phyloP scores from a whole-genome alignment of 1,284 basidiomycete species.

The Vanrija sp. region DNA sequence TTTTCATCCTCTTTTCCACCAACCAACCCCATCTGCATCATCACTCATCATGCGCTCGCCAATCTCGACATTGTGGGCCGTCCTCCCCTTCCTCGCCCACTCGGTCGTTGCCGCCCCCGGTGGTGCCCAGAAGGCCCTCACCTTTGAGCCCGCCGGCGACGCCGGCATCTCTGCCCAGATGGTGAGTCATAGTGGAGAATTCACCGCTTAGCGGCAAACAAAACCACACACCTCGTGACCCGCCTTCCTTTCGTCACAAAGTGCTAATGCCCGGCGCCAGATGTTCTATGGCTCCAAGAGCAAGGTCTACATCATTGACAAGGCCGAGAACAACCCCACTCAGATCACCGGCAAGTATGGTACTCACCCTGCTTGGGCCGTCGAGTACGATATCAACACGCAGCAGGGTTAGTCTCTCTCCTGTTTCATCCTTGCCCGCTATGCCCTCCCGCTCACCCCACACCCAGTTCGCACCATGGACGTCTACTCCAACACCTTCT shows the following conservation, averaged over 20 bases:
- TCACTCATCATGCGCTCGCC: too few relatives aligned
- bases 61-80: conserved; percentile 2
- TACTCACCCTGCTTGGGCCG: conserved; percentile 49
- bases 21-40: too few relatives aligned
- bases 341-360: conserved; percentile 51
- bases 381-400: conserved; percentile 52
- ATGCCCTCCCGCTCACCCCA: not conserved
- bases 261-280: conserved; percentile 20
- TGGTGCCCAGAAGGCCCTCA: conserved; percentile 23
- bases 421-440: too few relatives aligned
- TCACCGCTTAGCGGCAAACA: not conserved
- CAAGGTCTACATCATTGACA: conserved; percentile 54
- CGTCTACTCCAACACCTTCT: conserved; percentile 77
- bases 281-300: conserved; percentile 52
- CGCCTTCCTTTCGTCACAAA: not conserved
- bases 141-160: conserved; percentile 41
- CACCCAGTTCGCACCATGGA: conserved; percentile 56
- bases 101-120: conserved; percentile 1
- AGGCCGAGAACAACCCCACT: conserved; percentile 56
- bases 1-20: too few relatives aligned
- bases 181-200: conserved; percentile 28
- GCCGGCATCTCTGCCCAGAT: conserved; percentile 47
- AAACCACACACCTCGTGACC: not conserved
- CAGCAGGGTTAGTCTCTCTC: conserved; percentile 32
- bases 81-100: conserved; percentile 12